Base-by-base conservation (phyloP, 2,329 filamentous ascomycete species). In the Xylariaceae sp. region DNA sequence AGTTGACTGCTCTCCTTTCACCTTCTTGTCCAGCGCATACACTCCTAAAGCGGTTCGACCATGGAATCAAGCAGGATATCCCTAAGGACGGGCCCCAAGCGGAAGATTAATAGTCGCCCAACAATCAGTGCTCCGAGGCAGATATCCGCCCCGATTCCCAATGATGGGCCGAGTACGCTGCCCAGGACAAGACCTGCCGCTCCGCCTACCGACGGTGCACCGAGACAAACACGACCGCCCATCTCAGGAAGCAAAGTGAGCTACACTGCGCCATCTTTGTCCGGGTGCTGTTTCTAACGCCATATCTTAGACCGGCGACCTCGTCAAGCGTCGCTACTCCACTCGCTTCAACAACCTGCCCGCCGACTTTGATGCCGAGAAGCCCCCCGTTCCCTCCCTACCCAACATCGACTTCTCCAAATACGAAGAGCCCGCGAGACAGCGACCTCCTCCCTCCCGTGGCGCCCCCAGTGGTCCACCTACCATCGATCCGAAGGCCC, bases 271-370 rank as follows among this genome's bases (percentile, higher is more conserved):
- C 22, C 33, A 51, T 42, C 44, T 60, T 68, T 46, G 22, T 27
- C 22, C 7, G 4, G 4, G 22, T 27, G 22, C 22, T 27, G 22
- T 27, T 27, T 27, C 22, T 27, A 27, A 27, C 22, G 22, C 22
- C 67, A 49, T 18, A 44, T 19, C 39, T 4, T 67, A 83, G 81
- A 85, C 82, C 1, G 81, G 81, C 19, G 92, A 99, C 68, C 76
- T 97, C 47, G 91, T 99, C 51, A 97, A 97, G 74, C 82, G 90
- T 60, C 80, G 94, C 60, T 99, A 97, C 71, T 97, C 94, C 36
- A 91, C 91, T 39, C 85, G 92, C 53, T 95, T 96, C 68, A 92
- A 90, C 61, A 84, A 88, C 57, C 69, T 86, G 1, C 87, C 87
- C 1, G 73, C 82, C 52, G 84, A 89, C 61, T 87, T 83, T 65